Evolutionary conservation across 805 yeast genomes (phyloP), one percentile per base, ranked within the genome.

Genomic region (Candida morakotiae): DNA sequence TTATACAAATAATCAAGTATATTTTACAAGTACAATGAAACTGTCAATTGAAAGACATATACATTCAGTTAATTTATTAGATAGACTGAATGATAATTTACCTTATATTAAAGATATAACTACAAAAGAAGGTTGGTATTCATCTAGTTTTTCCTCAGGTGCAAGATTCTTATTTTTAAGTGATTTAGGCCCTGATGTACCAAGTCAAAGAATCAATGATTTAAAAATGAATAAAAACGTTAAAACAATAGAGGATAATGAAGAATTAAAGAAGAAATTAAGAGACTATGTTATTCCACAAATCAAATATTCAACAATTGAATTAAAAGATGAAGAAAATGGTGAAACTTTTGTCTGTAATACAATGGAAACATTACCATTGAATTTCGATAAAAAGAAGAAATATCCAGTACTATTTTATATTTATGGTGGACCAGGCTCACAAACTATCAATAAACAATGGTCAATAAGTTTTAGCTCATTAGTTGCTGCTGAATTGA

Each of bases 341-440:
- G 69, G 64, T 2, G 64, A 68, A 4, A 72, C 62, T 2, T 60
- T 75, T 20, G 46, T 56, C 3, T 84, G 76, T 11, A 86, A 89
- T 58, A 75, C 77, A 20, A 71, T 78, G 41, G 96, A 89, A 57
- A 82, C 87, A 4, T 64, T 81, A 30, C 98, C 98, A 1, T 72
- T 81, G 29, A 64, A 71, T 45, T 93, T 93, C 55, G 73, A 85
- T 49, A 64, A 69, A 9, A 50, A 61, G 7, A 65, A 70, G 49
- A 70, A 81, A 55, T 88, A 91, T 56, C 98, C 98, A 0, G 79
- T 93, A 0, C 68, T 93, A 41, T 91, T 93, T 56, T 88, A 73
- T 55, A 88, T 88, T 4, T 93, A 93, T 54, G 97, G 96, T 16
- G 98, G 98, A 0, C 98, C 98, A 7, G 93, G 88, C 24, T 84